Evolutionary conservation across 768 basidiomycete species (phyloP).

Genomic region (Leccinum boreale): DNA sequence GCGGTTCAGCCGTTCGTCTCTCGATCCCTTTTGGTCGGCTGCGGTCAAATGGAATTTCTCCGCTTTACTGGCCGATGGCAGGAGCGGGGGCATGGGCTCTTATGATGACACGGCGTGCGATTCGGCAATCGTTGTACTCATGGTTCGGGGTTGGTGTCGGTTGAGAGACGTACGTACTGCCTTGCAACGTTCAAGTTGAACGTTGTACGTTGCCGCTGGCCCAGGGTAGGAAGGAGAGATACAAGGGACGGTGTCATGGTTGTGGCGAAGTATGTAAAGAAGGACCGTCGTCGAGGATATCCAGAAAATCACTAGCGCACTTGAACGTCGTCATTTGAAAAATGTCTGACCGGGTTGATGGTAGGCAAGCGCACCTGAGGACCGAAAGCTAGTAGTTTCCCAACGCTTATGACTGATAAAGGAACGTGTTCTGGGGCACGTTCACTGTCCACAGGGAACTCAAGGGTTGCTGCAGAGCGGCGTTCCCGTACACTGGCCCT

Average conservation of each 20-base stretch:
- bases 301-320: conserved; percentile 73
- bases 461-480: conserved; percentile 24
- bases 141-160: conserved; percentile 17
- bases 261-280: conserved; percentile 56
- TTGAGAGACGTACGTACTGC: conserved; percentile 14
- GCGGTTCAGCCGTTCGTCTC: conserved; percentile 78
- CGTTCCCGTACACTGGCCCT: conserved; percentile 23
- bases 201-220: conserved; percentile 3
- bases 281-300: conserved; percentile 81
- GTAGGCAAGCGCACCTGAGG: conserved; percentile 52
- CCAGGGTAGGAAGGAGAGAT: conserved; percentile 18
- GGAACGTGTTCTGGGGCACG: conserved; percentile 46
- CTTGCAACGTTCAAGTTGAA: not conserved
- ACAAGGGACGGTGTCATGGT: conserved; percentile 49
- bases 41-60: conserved; percentile 84
- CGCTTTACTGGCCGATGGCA: conserved; percentile 61
- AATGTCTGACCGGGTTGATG: not conserved
- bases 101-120: conserved; percentile 29
- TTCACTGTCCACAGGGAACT: conserved; percentile 49
- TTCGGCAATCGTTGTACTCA: conserved; percentile 23
- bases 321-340: not conserved
- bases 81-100: conserved; percentile 44
- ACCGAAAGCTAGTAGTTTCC: conserved; percentile 85
- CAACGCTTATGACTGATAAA: conserved; percentile 69
- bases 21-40: conserved; percentile 90